Evolutionary conservation across 2,329 filamentous ascomycete genomes (phyloP), one percentile per base, ranked within the genome.

Genomic region (Penicillium glabrum): DNA sequence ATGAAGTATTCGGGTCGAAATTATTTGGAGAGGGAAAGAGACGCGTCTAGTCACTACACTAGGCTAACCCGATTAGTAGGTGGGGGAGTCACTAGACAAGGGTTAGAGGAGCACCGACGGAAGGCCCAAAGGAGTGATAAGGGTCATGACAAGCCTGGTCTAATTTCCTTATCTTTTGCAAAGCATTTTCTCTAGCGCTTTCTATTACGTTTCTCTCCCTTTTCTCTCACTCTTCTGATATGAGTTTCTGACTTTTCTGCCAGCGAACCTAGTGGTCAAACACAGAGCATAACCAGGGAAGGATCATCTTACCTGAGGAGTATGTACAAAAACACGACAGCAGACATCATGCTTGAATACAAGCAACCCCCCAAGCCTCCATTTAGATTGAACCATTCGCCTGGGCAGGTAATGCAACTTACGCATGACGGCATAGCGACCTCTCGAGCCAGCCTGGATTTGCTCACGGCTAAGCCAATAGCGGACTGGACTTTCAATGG

Each of bases 61-160:
- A 45, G 54, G 33, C 33, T 37, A 37, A n/a, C 33, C 33, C 33
- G 33, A 58, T 33, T 54, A 21, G 54, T 33, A 33, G 46, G 29
- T 33, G 46, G 44, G 16, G 37, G 19, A 41, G 37, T 21, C 9
- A 41, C n/a, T 41, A 41, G 37, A 41, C 8, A 41, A 41, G 37
- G 37, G 19, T 21, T 41, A 41, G 5, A 41, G 35, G 37, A 41
- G 19, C 37, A 41, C 37, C 37, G 37, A 41, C 37, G 19, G 37
- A 41, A 41, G 37, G 37, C 37, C 19, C 5, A 37, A 37, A 37
- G 33, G 4, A 19, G 37, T 11, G n/a, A 21, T 7, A 39, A 11
- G 37, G 19, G 37, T 5, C 19, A 41, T 21, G 4, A 19, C 37
- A 41, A 41, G 37, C 37, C n/a, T 21, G 19, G 37, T 21, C 8